phyloP scores from a whole-genome alignment of 768 basidiomycete genomes.

The Boletus pseudo-olivaceus region DNA sequence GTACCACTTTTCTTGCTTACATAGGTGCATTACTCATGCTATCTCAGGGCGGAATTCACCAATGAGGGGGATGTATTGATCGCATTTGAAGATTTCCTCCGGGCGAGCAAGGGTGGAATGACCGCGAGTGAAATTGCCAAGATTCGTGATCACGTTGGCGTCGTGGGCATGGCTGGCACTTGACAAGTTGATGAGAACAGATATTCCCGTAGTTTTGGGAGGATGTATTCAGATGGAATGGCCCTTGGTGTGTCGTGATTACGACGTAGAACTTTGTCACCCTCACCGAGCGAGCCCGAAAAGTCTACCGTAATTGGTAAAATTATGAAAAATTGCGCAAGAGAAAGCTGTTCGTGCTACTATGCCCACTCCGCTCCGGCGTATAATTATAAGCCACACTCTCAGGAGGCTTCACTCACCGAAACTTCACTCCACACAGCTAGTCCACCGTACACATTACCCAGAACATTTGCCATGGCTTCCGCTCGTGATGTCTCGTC shows the following conservation, averaged over 20 bases:
- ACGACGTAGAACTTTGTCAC: conserved; percentile 15
- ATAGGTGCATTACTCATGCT: neutral
- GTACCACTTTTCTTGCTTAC: conserved; percentile 27
- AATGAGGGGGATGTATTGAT: conserved; percentile 59
- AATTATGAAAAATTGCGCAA: neutral
- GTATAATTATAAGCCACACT: conserved; percentile 7
- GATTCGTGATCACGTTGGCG: conserved; percentile 84
- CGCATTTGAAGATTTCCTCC: conserved; percentile 86
- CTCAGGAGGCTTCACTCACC: neutral
- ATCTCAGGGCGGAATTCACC: conserved; percentile 55
- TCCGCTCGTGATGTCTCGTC: conserved; percentile 30
- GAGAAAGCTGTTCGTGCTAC: conserved; percentile 10
- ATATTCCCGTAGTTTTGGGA: conserved; percentile 3
- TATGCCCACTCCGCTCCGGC: conserved; percentile 14
- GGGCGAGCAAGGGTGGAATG: conserved; percentile 75
- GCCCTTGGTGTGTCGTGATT: neutral
- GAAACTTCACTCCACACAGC: neutral
- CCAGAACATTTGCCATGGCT: conserved; percentile 24
- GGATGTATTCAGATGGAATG: neutral
- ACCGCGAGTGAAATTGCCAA: conserved; percentile 86
- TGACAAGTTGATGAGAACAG: conserved; percentile 33
- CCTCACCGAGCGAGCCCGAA: neutral
- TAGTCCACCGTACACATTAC: neutral
- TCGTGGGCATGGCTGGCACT: conserved; percentile 85
- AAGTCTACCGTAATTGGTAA: no score